Base-by-base conservation (phyloP, 352 stramenopile species). In the Phytophthora sojae region DNA sequence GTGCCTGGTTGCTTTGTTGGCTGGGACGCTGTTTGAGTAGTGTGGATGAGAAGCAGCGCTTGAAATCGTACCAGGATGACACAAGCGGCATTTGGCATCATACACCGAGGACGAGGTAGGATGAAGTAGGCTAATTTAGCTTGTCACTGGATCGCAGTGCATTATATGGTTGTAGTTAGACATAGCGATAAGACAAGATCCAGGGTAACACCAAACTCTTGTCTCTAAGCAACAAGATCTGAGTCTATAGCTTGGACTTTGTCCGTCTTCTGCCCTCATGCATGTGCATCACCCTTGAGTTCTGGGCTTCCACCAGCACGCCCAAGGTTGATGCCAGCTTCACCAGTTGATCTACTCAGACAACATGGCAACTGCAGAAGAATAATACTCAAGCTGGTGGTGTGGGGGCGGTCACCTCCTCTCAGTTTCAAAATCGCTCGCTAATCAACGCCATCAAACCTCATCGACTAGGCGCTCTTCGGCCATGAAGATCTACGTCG, bases 401-500 rank as follows among this genome's bases (percentile, higher is more conserved):
- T n/a, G 25, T 9, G 9, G 37, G 14, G 32, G 4, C 32, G 32
- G 14, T 26, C 54, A 19, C 1, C 17, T 23, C 7, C 21, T 69
- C 56, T 59, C 61, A 75, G 21, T 68, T 52, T 45, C 23, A 11
- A 71, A 71, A 56, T 64, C 44, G 23, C 47, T 35, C 1, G 25
- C 19, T 64, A 57, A 50, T 23, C 42, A 50, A 19, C 29, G 9
- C 29, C 29, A 63, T 6, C n/a, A 7, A 9, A 12, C n/a, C 8
- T 7, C 42, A 19, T 42, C 47, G 12, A 53, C 50, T 17, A 6
- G 35, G n/a, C 9, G 15, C 23, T 15, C 30, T 35, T 57, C 37
- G 25, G 51, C 23, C 29, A 75, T 75, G 56, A 75, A 75, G 56
- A 67, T 75, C 23, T 75, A 61, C 51, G 51, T 67, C 42, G 62